These are phyloP conservation scores for Esteya vermicola DNA, from an alignment of 2,329 filamentous ascomycete species.

Conservation along the genomic window DNA sequence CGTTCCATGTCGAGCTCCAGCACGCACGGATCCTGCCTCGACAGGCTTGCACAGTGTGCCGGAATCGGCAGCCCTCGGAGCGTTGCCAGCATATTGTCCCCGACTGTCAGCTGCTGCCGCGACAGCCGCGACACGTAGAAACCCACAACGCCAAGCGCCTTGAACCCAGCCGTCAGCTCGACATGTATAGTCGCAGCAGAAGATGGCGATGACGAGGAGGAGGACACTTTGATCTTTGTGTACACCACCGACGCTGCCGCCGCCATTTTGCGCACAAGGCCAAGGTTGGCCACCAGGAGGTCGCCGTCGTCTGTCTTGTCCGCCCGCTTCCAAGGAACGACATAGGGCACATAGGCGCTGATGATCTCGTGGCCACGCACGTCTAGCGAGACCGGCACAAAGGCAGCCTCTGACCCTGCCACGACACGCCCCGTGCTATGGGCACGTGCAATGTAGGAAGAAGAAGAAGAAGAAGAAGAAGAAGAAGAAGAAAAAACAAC, in stretches of 20 bases:
- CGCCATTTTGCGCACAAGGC: conserved; percentile 78
- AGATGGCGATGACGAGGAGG: no score
- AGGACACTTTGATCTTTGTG: no score
- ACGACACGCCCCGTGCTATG: conserved; percentile 54
- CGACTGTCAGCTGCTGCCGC: conserved; percentile 40
- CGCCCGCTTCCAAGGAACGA: conserved; percentile 35
- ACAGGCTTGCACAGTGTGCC: conserved; percentile 46
- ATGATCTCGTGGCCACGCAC: conserved; percentile 67
- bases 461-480: neutral
- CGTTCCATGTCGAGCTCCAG: conserved; percentile 62
- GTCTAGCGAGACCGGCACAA: conserved; percentile 50
- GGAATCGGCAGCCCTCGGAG: conserved; percentile 62
- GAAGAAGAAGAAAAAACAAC: conserved; percentile 22
- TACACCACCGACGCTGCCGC: conserved; percentile 63
- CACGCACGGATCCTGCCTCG: conserved; percentile 37
- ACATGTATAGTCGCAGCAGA: conserved; percentile 48
- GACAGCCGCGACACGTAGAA: conserved; percentile 63
- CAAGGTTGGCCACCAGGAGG: conserved; percentile 57
- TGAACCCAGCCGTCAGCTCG: conserved; percentile 53
- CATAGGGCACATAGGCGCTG: conserved; percentile 52
- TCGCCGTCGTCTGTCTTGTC: no score
- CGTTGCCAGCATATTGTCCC: conserved; percentile 56
- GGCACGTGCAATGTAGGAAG: conserved; percentile 54
- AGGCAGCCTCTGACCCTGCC: no score
- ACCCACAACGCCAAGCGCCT: conserved; percentile 64